Evolutionary conservation across 2,329 filamentous ascomycete genomes (phyloP), one percentile per base, ranked within the genome.

Genomic region (Colletotrichum lini): DNA sequence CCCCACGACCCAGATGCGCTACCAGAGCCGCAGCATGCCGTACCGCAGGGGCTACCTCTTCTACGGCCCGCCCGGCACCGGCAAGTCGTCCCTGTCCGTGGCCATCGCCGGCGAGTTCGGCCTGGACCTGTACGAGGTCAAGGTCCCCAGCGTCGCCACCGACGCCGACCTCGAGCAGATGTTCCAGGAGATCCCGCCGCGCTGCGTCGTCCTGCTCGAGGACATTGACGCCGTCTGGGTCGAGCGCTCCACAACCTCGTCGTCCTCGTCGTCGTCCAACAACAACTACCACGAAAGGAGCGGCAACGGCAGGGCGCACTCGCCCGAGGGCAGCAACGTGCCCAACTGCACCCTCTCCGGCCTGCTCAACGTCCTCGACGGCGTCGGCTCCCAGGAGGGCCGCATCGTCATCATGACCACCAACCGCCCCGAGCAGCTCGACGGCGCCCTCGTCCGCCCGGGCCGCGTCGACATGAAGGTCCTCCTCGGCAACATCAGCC

Each of bases 391-490:
- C 0, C 88, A 89, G 63, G 92, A 94, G 81, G 92, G 92, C 2
- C 86, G 91, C 18, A 90, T 94, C 35, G 85, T 94, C 21, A 88
- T 94, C 77, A 94, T 94, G 91, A 94, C 91, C 0, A 92, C 91
- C 38, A 94, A 94, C 75, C 85, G 88, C 60, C 86, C 88, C 0
- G 90, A 93, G 60, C 86, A 88, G 62, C 86, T 94, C 0, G 91
- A 94, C 75, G 81, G 84, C 2, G 91, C 91, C 0, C 83, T 94
- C 0, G 84, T 92, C 12, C 85, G 92, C 0, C 91, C 91, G 0
- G 92, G 92, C 0, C 85, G 92, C 2, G 88, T 94, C 1, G 92
- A 94, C 75, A 85, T 89, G 79, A 88, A 87, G 70, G 86, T 94
- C 10, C 79, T 84, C 16, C 90, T 94, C 61, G 83, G 82, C 40